Evolutionary conservation across 108 stramenopile genomes (phyloP).

Genomic region (Nitzschia inconspicua): DNA sequence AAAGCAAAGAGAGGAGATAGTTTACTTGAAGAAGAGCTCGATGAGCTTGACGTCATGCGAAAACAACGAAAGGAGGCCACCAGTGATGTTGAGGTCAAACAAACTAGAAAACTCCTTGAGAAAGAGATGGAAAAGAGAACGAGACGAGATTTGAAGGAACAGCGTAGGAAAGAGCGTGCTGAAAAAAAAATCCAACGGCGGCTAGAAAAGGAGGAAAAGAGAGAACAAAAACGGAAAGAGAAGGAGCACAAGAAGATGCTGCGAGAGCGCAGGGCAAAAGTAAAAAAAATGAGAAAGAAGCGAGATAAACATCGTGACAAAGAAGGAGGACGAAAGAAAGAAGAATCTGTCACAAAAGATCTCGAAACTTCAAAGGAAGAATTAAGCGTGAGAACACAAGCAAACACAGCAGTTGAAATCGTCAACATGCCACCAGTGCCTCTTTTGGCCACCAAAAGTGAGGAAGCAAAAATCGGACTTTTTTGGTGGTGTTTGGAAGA

Average conservation of each 20-base stretch:
- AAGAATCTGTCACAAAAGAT: not conserved
- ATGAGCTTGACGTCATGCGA: slow-evolving; percentile 22
- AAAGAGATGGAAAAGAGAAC: not conserved
- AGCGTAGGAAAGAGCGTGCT: slow-evolving; percentile 6
- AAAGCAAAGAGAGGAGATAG: slow-evolving; percentile 7
- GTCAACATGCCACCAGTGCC: not conserved
- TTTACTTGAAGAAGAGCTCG: slow-evolving; percentile 6
- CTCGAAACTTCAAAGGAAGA: not conserved
- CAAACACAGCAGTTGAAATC: not conserved
- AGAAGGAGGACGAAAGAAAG: slow-evolving; percentile 1
- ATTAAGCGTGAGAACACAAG: not conserved
- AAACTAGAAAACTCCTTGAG: slow-evolving; percentile 5
- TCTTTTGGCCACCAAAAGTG: not conserved
- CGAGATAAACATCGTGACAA: not conserved
- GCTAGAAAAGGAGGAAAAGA: not conserved
- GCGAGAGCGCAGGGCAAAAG: not conserved
- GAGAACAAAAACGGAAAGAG: not conserved
- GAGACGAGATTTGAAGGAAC: not conserved
- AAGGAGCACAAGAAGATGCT: not conserved
- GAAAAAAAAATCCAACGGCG: not conserved
- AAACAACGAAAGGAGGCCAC: slow-evolving; percentile 4
- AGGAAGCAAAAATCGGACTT: slow-evolving; percentile 5
- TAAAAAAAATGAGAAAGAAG: not conserved
- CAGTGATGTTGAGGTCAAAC: not conserved
- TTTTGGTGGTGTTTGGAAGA: slow-evolving; percentile 13